A percentile compares a stretch with the other conserved stretches of the same genome.
Evolutionary conservation across 2,329 filamentous ascomycete genomes (phyloP).

Genomic region (Ophiostoma fasciatum): DNA sequence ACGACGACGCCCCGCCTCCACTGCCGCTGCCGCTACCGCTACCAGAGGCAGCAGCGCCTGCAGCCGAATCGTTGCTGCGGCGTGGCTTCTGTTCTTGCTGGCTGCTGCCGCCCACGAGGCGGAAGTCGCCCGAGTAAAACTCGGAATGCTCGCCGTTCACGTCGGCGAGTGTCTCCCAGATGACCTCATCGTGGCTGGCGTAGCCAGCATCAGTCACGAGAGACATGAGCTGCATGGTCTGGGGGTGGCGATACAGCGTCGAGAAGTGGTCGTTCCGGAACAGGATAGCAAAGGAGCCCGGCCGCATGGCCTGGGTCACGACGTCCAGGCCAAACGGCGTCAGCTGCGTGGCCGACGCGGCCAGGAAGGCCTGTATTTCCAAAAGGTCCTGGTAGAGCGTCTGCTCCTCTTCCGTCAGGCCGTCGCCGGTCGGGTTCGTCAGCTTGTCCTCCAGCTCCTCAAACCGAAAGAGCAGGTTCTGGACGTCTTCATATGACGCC

Average conservation of each 20-base stretch:
- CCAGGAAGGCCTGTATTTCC: conserved; percentile 72
- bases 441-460: conserved; percentile 79
- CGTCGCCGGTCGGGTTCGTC: conserved; percentile 27
- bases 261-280: conserved; percentile 98
- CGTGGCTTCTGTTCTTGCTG: conserved; percentile 4
- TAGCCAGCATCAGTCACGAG: conserved; percentile 92
- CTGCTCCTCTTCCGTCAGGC: conserved; percentile 60
- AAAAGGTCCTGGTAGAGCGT: conserved; percentile 68
- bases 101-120: conserved; percentile 52
- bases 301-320: conserved; percentile 52
- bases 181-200: conserved; percentile 71
- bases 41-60: too few relatives aligned
- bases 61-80: too few relatives aligned
- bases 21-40: not conserved
- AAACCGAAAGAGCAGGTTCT: conserved; percentile 75
- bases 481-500: conserved; percentile 78
- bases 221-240: conserved; percentile 59
- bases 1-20: not conserved
- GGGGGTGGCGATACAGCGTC: conserved; percentile 78
- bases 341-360: conserved; percentile 68
- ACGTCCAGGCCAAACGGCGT: conserved; percentile 67
- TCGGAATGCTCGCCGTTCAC: conserved; percentile 71
- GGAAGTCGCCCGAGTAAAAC: conserved; percentile 83
- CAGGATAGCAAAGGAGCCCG: conserved; percentile 74
- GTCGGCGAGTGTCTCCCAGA: conserved; percentile 90